These are phyloP conservation scores for Zelopaecilomyces penicillatus DNA, from an alignment of 2,329 filamentous ascomycete species.

Conservation along the genomic window DNA sequence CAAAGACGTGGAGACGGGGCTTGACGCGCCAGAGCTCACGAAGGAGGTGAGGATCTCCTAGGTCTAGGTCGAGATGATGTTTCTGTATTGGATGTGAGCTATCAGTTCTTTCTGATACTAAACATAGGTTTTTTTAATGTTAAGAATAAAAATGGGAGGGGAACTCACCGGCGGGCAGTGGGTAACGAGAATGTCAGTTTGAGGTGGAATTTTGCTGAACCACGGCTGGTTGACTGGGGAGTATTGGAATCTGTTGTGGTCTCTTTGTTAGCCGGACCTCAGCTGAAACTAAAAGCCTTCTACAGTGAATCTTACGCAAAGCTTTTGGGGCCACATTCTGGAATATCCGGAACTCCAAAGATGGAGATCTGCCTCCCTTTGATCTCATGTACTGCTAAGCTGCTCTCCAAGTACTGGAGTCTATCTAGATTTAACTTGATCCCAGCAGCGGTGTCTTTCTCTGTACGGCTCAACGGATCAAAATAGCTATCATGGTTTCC, in stretches of 20 bases:
- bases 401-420: conserved; percentile 69
- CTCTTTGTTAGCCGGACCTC: not conserved
- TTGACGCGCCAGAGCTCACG: conserved; percentile 65
- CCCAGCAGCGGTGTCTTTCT: conserved; percentile 45
- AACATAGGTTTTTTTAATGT: not conserved
- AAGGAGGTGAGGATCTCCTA: conserved; percentile 65
- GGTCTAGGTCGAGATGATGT: conserved; percentile 58
- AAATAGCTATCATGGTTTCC: conserved; percentile 90
- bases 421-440: conserved; percentile 54
- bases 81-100: conserved; percentile 30
- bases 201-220: conserved; percentile 59
- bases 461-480: conserved; percentile 54
- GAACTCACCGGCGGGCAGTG: conserved; percentile 61
- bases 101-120: not conserved
- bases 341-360: conserved; percentile 77
- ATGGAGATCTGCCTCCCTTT: conserved; percentile 46
- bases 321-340: conserved; percentile 59
- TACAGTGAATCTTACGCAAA: conserved; percentile 42
- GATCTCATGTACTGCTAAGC: conserved; percentile 55
- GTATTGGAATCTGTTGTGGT: conserved; percentile 60
- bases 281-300: not conserved
- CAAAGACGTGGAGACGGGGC: conserved; percentile 73
- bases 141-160: not conserved
- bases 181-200: conserved; percentile 72
- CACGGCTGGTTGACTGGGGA: conserved; percentile 57